Conservation (phyloP, 768 basidiomycete species). For the Rhizopogon rudus region DNA sequence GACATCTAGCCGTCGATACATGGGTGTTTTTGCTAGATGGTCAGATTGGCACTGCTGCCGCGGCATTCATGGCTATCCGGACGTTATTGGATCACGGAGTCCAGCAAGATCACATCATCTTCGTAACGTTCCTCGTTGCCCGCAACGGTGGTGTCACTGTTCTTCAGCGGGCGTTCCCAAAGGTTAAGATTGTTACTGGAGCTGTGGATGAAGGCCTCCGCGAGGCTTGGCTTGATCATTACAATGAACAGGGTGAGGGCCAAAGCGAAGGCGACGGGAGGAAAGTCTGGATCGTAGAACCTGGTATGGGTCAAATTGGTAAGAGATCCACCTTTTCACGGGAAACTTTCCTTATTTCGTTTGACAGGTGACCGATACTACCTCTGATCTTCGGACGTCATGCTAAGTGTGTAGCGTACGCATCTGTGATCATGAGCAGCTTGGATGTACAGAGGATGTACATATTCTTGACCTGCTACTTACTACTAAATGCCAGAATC, state of each 20-base stretch:
- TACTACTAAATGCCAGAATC: neutral
- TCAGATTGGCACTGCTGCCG: conserved; percentile 93
- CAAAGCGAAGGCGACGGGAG: conserved; percentile 43
- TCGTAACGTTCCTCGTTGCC: conserved; percentile 86
- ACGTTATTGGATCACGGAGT: conserved; percentile 92
- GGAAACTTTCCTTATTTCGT: neutral
- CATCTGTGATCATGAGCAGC: neutral
- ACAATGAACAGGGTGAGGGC: conserved; percentile 40
- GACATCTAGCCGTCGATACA: conserved; percentile 57
- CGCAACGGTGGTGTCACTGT: conserved; percentile 74
- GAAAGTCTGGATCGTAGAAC: conserved; percentile 80
- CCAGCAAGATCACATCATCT: conserved; percentile 77
- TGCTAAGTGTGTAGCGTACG: neutral
- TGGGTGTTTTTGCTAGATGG: conserved; percentile 90
- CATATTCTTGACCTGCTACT: neutral
- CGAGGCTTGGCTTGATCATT: conserved; percentile 67
- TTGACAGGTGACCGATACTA: conserved; percentile 2
- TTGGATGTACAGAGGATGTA: neutral
- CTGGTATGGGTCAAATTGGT: conserved; percentile 90
- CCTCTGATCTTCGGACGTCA: neutral
- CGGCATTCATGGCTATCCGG: conserved; percentile 93
- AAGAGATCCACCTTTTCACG: neutral
- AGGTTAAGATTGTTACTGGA: conserved; percentile 79
- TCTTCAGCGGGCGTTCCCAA: conserved; percentile 79
- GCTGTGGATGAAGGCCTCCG: conserved; percentile 75